phyloP scores from a whole-genome alignment of 2,329 filamentous ascomycete genomes.

The Akanthomyces uredinophilus region DNA sequence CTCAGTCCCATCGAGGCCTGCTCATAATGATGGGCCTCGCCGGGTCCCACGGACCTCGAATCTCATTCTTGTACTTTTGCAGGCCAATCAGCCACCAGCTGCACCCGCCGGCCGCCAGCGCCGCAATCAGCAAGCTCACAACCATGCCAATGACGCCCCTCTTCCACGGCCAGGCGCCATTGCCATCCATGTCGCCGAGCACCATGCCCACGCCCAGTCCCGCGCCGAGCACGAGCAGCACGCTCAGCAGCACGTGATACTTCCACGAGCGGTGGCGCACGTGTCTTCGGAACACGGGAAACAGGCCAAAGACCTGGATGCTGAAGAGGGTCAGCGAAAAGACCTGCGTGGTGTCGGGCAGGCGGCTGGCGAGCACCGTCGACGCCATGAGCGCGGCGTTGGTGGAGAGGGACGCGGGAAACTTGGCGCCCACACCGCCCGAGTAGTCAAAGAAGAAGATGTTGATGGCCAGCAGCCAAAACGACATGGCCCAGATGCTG shows the following conservation, averaged over 20 bases:
- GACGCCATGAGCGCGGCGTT: slow-evolving; percentile 96
- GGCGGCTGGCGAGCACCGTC: slow-evolving; percentile 83
- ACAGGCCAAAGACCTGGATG: slow-evolving; percentile 94
- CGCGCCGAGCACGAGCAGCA: slow-evolving; percentile 70
- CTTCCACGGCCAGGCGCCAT: slow-evolving; percentile 45
- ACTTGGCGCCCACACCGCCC: slow-evolving; percentile 57
- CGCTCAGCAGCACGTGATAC: slow-evolving; percentile 73
- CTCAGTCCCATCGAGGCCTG: slow-evolving; percentile 46
- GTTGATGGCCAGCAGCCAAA: slow-evolving; percentile 89
- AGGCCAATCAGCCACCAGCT: slow-evolving; percentile 97
- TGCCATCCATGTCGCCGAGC: slow-evolving; percentile 38
- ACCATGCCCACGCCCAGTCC: slow-evolving; percentile 70
- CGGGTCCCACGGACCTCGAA: slow-evolving; percentile 95
- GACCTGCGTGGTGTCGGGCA: slow-evolving; percentile 87
- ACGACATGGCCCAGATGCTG: slow-evolving; percentile 96
- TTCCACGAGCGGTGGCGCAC: slow-evolving; percentile 75
- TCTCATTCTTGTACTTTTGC: slow-evolving; percentile 99
- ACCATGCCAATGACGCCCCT: slow-evolving; percentile 65
- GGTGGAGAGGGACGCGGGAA: slow-evolving; percentile 74
- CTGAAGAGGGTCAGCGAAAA: slow-evolving; percentile 93
- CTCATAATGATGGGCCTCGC: slow-evolving; percentile 81
- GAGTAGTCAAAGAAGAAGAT: slow-evolving; percentile 98
- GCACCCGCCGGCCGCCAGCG: slow-evolving; percentile 81
- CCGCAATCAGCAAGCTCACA: slow-evolving; percentile 67
- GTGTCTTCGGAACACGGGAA: slow-evolving; percentile 93